Evolutionary conservation across 129 eudicot genomes (phyloP).

Genomic region (Flaveria trinervia): DNA sequence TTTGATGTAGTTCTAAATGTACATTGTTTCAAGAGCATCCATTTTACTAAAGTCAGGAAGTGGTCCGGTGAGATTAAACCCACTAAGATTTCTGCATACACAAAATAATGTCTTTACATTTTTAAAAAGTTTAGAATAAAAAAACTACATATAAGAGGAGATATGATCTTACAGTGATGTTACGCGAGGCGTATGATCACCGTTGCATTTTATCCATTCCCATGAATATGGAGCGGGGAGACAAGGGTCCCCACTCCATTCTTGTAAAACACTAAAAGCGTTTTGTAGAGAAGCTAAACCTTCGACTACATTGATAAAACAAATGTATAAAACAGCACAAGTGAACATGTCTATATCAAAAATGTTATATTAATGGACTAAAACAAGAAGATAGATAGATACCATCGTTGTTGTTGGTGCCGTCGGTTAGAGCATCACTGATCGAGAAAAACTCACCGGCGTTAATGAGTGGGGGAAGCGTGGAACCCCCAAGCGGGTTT

Average conservation of each 20-base stretch:
- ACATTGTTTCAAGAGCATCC: conserved; percentile 69
- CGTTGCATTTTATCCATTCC: conserved; percentile 67
- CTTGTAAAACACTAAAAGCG: conserved; percentile 31
- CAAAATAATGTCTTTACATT: not conserved
- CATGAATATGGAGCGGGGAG: conserved; percentile 65
- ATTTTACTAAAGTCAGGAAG: conserved; percentile 74
- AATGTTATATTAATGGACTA: not conserved
- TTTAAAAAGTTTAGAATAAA: not conserved
- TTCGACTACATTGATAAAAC: conserved; percentile 33
- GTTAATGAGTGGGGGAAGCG: conserved; percentile 63
- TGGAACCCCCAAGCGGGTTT: conserved; percentile 30
- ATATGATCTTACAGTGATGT: conserved; percentile 50
- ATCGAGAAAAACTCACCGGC: conserved; percentile 50
- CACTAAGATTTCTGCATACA: conserved; percentile 45
- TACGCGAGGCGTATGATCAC: conserved; percentile 46
- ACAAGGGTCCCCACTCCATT: conserved; percentile 72
- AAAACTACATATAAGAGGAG: not conserved
- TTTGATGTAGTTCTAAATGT: not conserved
- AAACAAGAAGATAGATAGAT: not conserved
- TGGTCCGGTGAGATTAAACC: conserved; percentile 53
- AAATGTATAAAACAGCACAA: not conserved
- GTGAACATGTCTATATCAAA: not conserved
- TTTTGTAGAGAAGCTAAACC: conserved; percentile 50
- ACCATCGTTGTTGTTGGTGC: conserved; percentile 64
- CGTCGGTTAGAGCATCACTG: conserved; percentile 42